Base-by-base conservation (phyloP, 805 yeast genomes). In the Candida endomychidarum region DNA sequence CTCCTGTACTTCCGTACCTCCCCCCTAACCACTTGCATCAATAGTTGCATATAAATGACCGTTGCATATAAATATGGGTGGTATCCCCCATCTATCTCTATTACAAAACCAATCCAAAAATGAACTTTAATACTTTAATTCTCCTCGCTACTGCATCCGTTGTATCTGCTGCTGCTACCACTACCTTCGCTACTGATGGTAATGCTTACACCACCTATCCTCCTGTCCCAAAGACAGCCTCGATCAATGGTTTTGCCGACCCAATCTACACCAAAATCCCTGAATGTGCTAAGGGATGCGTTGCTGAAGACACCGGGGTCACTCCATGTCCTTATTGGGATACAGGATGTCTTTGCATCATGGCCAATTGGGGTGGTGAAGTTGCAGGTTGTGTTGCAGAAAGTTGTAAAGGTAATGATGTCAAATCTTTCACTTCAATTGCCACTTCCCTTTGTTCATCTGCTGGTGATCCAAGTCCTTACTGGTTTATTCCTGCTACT, bases 241-340 rank as follows among this genome's bases (percentile, higher is more conserved):
- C 67, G 35, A 61, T 66, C 46, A 66, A 66, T 45, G 72, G 72
- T 38, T 65, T 66, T 42, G 71, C 71, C 37, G 72, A 66, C 51
- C 45, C 47, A 37, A 57, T 65, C 41, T 59, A 57, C 41, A 56
- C 43, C 42, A 40, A 47, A 8, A 50, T 60, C 35, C 70, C 72
- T 16, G 41, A 47, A 10, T 66, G 72, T 54, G 72, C 70, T 29
- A 52, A 63, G 41, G 21, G 46, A 5, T 66, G 72, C 55, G 60
- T 65, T 23, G 47, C 41, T 21, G 44, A 46, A 33, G 51, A 57
- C 40, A 64, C 70, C 32, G 58, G 58, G 7, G 48, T 52, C 34
- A 64, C 72, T 22, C 71, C 72, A 36, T 67, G 73, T 43, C 73
- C 73, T 39, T 65, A 65, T 59, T 67, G 72, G 71, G 73, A 67